These are phyloP conservation scores for Heliamphora exappendiculata DNA, from an alignment of 148 eudicot species.

Conservation along the genomic window DNA sequence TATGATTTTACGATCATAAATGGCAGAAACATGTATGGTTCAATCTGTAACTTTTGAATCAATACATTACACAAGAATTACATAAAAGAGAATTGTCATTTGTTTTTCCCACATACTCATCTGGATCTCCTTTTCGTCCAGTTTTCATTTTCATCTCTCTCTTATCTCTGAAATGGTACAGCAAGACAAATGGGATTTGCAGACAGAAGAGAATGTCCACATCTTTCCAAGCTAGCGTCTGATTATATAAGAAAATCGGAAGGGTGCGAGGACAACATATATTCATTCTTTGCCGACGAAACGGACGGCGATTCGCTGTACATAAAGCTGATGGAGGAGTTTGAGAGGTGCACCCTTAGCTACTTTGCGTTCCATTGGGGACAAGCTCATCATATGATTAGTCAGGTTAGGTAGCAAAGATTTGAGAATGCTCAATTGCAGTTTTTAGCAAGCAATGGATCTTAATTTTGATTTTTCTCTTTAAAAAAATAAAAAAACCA, in stretches of 20 bases:
- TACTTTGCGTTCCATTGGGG: slow-evolving; percentile 96
- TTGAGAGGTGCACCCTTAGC: slow-evolving; percentile 93
- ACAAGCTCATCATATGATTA: slow-evolving; percentile 62
- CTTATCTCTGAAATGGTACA: slow-evolving; percentile 26
- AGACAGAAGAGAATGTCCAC: slow-evolving; percentile 65
- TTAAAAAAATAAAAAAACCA: background rate
- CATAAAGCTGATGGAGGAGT: slow-evolving; percentile 88
- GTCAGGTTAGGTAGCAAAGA: no score
- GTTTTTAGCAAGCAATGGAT: no score
- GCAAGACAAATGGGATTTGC: slow-evolving; percentile 85
- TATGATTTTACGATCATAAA: no score
- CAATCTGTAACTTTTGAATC: no score
- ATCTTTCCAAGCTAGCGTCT: slow-evolving; percentile 74
- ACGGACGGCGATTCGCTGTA: slow-evolving; percentile 81
- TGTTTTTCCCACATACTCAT: background rate
- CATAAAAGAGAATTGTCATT: background rate
- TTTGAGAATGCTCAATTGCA: no score
- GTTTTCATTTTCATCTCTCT: background rate
- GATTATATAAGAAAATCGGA: slow-evolving; percentile 80
- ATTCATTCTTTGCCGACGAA: slow-evolving; percentile 56
- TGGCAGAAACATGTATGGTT: no score
- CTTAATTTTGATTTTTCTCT: no score
- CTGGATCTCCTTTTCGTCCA: background rate
- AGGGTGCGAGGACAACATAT: slow-evolving; percentile 74
- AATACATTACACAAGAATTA: no score